These are phyloP conservation scores for Paramecium sonneborni DNA, from an alignment of 73 alveolate species.

Conservation along the genomic window DNA sequence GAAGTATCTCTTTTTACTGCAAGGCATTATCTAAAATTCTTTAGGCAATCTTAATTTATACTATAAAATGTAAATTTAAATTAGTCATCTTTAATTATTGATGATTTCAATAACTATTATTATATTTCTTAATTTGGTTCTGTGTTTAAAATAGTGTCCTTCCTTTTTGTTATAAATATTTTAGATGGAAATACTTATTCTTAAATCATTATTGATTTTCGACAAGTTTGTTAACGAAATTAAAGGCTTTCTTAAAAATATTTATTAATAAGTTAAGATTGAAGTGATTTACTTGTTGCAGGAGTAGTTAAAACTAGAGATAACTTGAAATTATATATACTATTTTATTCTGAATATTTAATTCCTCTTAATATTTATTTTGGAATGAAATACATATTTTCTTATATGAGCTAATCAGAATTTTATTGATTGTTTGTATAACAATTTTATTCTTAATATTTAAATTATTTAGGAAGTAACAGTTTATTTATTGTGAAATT, in stretches of 20 bases:
- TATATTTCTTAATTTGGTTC: neutral
- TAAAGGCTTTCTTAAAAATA: neutral
- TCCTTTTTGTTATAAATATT: neutral
- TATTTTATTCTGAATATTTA: neutral
- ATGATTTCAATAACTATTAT: neutral
- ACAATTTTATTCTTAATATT: neutral
- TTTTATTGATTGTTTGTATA: neutral
- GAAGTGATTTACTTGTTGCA: neutral
- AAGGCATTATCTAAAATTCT: neutral
- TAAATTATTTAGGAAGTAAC: neutral
- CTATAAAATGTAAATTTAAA: neutral
- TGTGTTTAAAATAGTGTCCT: neutral
- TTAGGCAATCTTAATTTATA: neutral
- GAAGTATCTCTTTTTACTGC: neutral
- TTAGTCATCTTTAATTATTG: neutral
- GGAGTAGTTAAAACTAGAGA: neutral
- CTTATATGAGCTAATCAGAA: neutral
- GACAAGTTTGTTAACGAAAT: neutral
- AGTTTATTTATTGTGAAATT: neutral
- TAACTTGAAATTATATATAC: neutral
- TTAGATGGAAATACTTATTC: neutral
- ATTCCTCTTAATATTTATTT: neutral
- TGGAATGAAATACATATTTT: neutral
- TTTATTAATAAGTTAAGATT: neutral
- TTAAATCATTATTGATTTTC: neutral